A percentile compares a stretch with the other conserved stretches of the same genome.
These are phyloP conservation scores for Magnolia kwangsiensis DNA, from an alignment of 164 flowering plant genomes.

Conservation along the genomic window DNA sequence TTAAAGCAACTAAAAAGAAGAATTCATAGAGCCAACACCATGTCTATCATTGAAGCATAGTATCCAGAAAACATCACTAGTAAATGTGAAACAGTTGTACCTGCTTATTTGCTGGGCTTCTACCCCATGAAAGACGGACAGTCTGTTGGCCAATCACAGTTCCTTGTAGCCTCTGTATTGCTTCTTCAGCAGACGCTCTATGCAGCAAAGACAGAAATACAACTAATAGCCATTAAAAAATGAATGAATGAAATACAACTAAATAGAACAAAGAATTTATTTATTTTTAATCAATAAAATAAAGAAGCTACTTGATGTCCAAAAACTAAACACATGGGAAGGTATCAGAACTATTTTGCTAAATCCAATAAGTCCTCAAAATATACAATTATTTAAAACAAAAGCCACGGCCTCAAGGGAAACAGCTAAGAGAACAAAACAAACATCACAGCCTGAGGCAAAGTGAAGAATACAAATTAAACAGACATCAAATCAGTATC, in stretches of 20 bases:
- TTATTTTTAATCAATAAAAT: too few relatives aligned
- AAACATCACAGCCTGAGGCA: too few relatives aligned
- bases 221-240: not conserved
- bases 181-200: conserved; percentile 94
- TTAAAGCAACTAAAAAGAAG: too few relatives aligned
- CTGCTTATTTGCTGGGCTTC: conserved; percentile 65
- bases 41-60: too few relatives aligned
- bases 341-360: not conserved
- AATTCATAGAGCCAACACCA: too few relatives aligned
- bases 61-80: not conserved
- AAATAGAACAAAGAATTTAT: not conserved
- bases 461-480: too few relatives aligned
- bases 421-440: too few relatives aligned
- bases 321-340: not conserved
- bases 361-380: too few relatives aligned
- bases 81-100: conserved; percentile 18
- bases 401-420: too few relatives aligned
- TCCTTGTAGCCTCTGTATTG: conserved; percentile 89
- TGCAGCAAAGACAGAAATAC: not conserved
- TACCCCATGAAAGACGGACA: conserved; percentile 94
- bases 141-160: conserved; percentile 78
- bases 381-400: too few relatives aligned
- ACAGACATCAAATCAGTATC: too few relatives aligned
- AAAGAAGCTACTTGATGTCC: not conserved
- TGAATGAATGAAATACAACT: not conserved